Evolutionary conservation across 345 rosid species (phyloP), one percentile per base, ranked within the genome.

Genomic region (Ceriops tagal): DNA sequence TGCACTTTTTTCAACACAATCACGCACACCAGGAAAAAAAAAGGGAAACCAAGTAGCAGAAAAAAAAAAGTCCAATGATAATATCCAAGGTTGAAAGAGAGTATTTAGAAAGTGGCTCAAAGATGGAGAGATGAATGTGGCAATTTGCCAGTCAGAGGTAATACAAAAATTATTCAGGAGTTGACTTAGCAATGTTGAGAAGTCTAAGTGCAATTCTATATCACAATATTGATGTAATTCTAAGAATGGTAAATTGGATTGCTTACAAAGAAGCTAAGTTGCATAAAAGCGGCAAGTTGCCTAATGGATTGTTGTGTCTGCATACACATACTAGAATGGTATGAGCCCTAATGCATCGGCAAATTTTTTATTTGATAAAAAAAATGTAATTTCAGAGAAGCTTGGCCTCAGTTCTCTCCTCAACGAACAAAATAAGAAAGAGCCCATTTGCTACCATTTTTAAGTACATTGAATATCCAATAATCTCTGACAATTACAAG

Each of bases 1-100:
- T 52, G 49, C 56, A 60, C 6, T 19, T 26, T 20, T 58, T 28
- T 61, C 22, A 74, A 71, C 26, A 62, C 16, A 51, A 72, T 60
- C 71, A 31, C 8, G 24, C 28, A 18, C 10, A 46, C 37, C 19
- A 39, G 49, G 59, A 22, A 71, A 71, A 67, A 32, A 39, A 30
- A 49, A 22, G 2, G 58, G 20, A 19, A 19, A 30, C 21, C n/a
- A 1, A 49, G n/a, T 13, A 27, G 56, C 24, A 24, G 9, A 22
- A 22, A 27, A 22, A 22, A 24, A 5, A 24, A 24, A 1, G 9
- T 10, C 30, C 59, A 56, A 56, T 0, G 5, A 10, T 27, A 21
- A 24, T 15, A 21, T 27, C 59, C 18, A 22, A 21, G 59, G 59
- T 21, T 21, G 16, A n/a, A 34, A 34, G 37, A 34, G 37, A 34